Percentiles rank a stretch among this genome's conserved stretches.
Evolutionary conservation across 768 basidiomycete genomes (phyloP).

Genomic region (Chalciporus pseudorubinellus): DNA sequence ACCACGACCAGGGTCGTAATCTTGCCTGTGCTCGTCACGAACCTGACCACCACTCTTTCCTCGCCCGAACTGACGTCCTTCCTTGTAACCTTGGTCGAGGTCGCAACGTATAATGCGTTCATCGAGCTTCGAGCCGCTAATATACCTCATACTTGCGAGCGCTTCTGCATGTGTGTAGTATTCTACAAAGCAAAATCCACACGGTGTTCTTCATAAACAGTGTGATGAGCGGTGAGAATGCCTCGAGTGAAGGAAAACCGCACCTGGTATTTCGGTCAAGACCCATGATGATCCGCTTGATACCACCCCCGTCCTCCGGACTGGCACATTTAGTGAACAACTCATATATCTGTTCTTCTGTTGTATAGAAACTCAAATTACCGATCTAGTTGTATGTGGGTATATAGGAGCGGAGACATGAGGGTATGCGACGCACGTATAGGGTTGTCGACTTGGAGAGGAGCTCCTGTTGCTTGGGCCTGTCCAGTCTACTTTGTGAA

Average conservation of each 20-base stretch:
- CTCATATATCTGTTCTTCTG: conserved; percentile 95
- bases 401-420: conserved; percentile 15
- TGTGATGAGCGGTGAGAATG: not conserved
- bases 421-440: conserved; percentile 61
- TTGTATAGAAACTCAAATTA: conserved; percentile 92
- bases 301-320: conserved; percentile 83
- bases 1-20: conserved; percentile 95
- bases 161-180: conserved; percentile 96
- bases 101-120: conserved; percentile 98
- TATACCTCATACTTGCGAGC: conserved; percentile 86
- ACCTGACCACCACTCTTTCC: conserved; percentile 98
- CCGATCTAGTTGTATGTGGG: conserved; percentile 56
- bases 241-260: conserved; percentile 14
- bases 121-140: conserved; percentile 98
- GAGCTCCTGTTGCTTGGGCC: conserved; percentile 75
- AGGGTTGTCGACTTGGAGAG: conserved; percentile 83
- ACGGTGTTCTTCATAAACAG: conserved; percentile 64
- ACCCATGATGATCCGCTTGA: conserved; percentile 94
- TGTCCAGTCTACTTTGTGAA: conserved; percentile 79
- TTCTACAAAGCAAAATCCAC: conserved; percentile 94
- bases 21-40: conserved; percentile 93
- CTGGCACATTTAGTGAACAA: conserved; percentile 88
- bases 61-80: conserved; percentile 95
- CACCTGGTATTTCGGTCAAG: conserved; percentile 86
- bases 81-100: conserved; percentile 93